Evolutionary conservation across 257 asterid species (phyloP), one percentile per base, ranked within the genome.

Genomic region (Marsdenia floribunda): DNA sequence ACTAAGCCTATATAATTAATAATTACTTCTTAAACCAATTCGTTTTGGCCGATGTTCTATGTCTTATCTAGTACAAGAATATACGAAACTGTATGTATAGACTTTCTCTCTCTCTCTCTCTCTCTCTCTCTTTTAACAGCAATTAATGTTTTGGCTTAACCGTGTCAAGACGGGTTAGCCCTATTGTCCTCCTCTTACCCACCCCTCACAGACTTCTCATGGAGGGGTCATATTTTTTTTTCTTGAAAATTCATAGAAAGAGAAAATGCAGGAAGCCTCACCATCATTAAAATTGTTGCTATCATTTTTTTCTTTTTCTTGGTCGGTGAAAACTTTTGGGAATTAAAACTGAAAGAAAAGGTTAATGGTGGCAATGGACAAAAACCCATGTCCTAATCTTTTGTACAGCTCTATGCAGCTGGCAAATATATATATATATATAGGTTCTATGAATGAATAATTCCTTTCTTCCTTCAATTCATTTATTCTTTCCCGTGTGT

Each of bases 51-150:
- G 40, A 73, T 73, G 75, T 68, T 79, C 37, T 44, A 73, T 67
- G 82, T 78, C 82, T 52, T 73, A 46, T 73, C n/a, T 14, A 74
- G 65, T 60, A 54, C 72, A 50, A 61, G 72, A 64, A 71, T 77
- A 71, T 71, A 63, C 49, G n/a, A 12, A 16, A 50, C 76, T n/a
- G 47, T 76, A 46, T n/a, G n/a, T n/a, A n/a, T n/a, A n/a, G n/a
- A 35, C 37, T 35, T 1, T 19, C 16, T 63, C 22, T 61, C 46
- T 29, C 63, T 29, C 63, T 54, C n/a, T 19, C 10, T 47, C 49
- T 44, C 49, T 44, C 46, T 40, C 7, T 40, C 46, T 3, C 8
- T 40, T 8, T 40, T 44, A 61, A 47, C 58, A 22, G 61, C 60
- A 59, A 4, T 46, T 44, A 44, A 44, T 6, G 12, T 22, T 63